Conservation (phyloP, 805 yeast species). For the Lipomyces kockii region DNA sequence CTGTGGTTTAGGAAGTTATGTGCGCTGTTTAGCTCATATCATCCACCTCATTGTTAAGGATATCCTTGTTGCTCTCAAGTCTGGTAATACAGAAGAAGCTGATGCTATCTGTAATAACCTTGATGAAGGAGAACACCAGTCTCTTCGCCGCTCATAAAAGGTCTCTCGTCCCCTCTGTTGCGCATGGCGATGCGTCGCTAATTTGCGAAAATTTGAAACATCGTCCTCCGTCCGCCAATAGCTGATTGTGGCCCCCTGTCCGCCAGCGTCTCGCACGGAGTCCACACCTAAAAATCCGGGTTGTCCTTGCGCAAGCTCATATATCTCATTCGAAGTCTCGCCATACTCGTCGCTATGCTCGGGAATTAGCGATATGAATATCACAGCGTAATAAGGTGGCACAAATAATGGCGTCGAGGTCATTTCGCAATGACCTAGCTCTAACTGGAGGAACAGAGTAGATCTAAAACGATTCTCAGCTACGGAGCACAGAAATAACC, state of each 20-base stretch:
- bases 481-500: too few relatives aligned
- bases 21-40: too few relatives aligned
- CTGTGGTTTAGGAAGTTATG: too few relatives aligned
- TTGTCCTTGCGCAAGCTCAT: constrained; percentile 7
- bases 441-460: too few relatives aligned
- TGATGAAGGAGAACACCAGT: too few relatives aligned
- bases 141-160: constrained; percentile 10
- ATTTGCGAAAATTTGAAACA: neutral
- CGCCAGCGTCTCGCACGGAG: constrained; percentile 10
- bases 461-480: too few relatives aligned
- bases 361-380: constrained; percentile 11
- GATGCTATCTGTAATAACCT: too few relatives aligned
- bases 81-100: too few relatives aligned
- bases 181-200: constrained; percentile 5
- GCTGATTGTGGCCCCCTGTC: constrained; percentile 13
- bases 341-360: neutral
- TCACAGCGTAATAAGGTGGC: constrained; percentile 18
- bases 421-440: neutral
- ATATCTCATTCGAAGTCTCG: constrained; percentile 3
- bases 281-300: constrained; percentile 15
- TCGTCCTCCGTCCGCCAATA: constrained; percentile 20
- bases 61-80: too few relatives aligned
- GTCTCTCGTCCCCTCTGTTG: constrained; percentile 7
- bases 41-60: too few relatives aligned
- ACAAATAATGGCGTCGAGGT: neutral